Evolutionary conservation across 2,329 filamentous ascomycete species (phyloP), one percentile per base, ranked within the genome.

Genomic region (Purpureocillium takamizusanense): DNA sequence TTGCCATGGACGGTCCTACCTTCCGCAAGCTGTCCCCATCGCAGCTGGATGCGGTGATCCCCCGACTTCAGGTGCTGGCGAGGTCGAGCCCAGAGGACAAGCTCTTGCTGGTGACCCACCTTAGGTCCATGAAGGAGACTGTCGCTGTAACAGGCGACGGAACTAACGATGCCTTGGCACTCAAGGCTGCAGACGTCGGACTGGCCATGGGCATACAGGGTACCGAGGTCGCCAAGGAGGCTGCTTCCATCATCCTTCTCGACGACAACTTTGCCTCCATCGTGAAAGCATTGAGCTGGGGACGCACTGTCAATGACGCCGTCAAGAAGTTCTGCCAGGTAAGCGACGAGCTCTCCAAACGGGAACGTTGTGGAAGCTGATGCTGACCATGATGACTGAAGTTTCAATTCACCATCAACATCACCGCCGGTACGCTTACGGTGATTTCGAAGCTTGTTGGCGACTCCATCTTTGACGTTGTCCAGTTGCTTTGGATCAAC

Each of bases 51-150:
- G 62, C 65, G 2, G 60, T 76, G 16, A 74, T 81, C 31, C 76
- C 75, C 6, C 72, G 78, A 33, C 67, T 85, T 2, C 79, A 81
- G 47, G 78, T 85, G 14, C 67, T 85, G 33, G 81, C 81, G 21
- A 70, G 80, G 36, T 83, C 80, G 0, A 82, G 77, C 32, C 81
- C 81, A 0, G 78, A 84, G 45, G 81, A 85, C 47, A 85, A 85
- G 59, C 65, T 76, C 12, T 72, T 74, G 29, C 66, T 85, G 27
- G 80, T 84, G 25, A 75, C 72, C 49, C 67, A 74, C 31, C 63
- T 85, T 1, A 78, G 80, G 49, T 71, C 76, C 35, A 70, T 83
- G 42, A 79, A 78, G 16, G 75, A 81, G 54, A 80, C 74, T 4
- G 78, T 82, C 21, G 78, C 78, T 29, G 77, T 81, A 1, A 82